Evolutionary conservation across 2,329 filamentous ascomycete species (phyloP), one percentile per base, ranked within the genome.

Genomic region (Ramularia endophylla): DNA sequence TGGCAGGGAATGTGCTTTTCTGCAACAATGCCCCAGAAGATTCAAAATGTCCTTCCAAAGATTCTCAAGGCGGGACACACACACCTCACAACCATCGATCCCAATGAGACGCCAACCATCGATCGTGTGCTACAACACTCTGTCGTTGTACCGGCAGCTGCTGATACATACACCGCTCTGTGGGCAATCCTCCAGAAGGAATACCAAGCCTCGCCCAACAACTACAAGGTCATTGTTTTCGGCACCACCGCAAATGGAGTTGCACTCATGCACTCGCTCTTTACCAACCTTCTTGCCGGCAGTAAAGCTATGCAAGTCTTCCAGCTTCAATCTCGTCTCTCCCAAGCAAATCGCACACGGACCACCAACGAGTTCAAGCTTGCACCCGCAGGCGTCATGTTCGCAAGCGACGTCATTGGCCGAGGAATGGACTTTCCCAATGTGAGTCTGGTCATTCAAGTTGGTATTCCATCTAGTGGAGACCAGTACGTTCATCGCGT

Each of bases 401-500:
- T 74, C 42, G 70, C 68, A 2, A 70, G 70, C 1, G 71, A 74
- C 47, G 71, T 74, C 29, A 72, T 71, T 8, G 70, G 71, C 8
- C 61, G 71, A 29, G 71, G 71, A 20, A 73, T 74, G 70, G 71
- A 98, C 65, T 97, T 98, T 30, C 80, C 97, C 58, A 95, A 95
- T 67, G 97, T 97, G 61, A 89, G 95, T 62, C 80, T 95, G 78
- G 33, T 85, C 80, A 13, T 85, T 83, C 43, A 94, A 85, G 63
- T 94, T 85, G 29, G 73, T 25, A 56, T 76, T 5, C 73, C 74
- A 0, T 67, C 67, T 2, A 69, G 65, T 35, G 65, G 64, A 12
- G 74, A 76, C 40, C 71, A 75, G 46, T 98, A 98, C 65, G 92
- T 87, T 13, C 92, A 97, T 65, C 82, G 92, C 41, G 94, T 98